Evolutionary conservation across 202 grass and related monocot species (phyloP).

Genomic region (Eragrostis tef): DNA sequence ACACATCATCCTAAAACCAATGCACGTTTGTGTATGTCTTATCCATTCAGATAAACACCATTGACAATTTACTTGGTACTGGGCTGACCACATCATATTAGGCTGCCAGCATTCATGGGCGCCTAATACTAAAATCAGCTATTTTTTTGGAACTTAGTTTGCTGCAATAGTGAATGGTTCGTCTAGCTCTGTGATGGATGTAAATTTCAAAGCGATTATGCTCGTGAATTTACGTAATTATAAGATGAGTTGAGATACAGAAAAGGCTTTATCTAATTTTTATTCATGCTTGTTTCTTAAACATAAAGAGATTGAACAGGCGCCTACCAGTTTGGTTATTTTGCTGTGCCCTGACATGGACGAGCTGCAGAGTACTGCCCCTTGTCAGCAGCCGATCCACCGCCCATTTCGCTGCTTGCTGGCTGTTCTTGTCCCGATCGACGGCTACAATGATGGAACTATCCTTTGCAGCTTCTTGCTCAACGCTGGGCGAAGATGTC

Average conservation of each 20-base stretch:
- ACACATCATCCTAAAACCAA: not conserved
- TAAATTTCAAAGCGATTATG: no score
- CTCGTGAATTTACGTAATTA: not conserved
- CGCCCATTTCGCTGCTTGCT: constrained; percentile 79
- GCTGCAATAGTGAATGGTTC: not conserved
- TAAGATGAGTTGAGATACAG: constrained; percentile 18
- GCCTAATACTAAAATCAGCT: not conserved
- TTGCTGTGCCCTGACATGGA: constrained; percentile 63
- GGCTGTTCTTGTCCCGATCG: constrained; percentile 85
- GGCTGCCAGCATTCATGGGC: not conserved
- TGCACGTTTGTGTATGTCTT: not conserved
- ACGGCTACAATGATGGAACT: constrained; percentile 62
- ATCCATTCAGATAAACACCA: not conserved
- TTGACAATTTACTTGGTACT: not conserved
- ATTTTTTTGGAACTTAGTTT: not conserved
- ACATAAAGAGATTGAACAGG: not conserved
- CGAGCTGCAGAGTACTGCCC: constrained; percentile 53
- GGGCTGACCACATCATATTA: not conserved
- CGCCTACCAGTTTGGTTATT: constrained; percentile 54
- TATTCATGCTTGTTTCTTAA: not conserved
- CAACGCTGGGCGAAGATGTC: constrained; percentile 37
- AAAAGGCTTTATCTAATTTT: not conserved
- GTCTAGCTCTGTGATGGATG: no score
- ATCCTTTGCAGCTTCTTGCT: constrained; percentile 35
- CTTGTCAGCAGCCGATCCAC: constrained; percentile 68